Evolutionary conservation across 106 monocot genomes (phyloP), one percentile per base, ranked within the genome.

Genomic region (Allium cepa): DNA sequence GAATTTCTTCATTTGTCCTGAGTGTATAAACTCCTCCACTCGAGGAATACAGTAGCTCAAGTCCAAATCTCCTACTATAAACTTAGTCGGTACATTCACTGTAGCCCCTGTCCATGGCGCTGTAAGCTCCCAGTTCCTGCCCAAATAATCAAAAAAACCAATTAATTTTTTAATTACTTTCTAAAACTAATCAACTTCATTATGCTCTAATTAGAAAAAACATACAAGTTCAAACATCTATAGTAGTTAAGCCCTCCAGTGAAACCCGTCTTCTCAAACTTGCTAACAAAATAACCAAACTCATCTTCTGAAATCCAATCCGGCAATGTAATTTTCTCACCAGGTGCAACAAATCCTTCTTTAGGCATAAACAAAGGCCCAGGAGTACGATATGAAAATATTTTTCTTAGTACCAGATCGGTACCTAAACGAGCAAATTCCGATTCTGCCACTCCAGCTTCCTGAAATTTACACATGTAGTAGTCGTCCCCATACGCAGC

Each of bases 191-290:
- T 5, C 5, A 36, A 36, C 36, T 36, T 36, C 36, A 36, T 36
- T 36, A 36, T 36, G 36, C 36, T 36, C 36, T 36, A 36, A 36
- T 36, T 55, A 55, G 53, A 11, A 64, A 49, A 36, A 53, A 74
- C 75, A 57, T 71, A 93, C 88, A 73, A 62, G 67, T 93, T 80
- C 36, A 93, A 11, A 62, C 71, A 68, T 18, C 86, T 70, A 52
- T 88, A 93, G 62, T 89, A 93, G 73, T 93, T 93, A 45, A 89
- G 51, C 59, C 76, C 81, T 28, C 89, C 84, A 16, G 83, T 75
- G 68, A 88, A 88, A 5, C 83, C 84, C 10, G 80, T 69, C 57
- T 66, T 73, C 12, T 66, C 50, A 47, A 88, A 88, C 75, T 88
- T 81, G 72, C 70, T 74, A 9, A 79, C 74, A 47, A 59, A 84